Base-by-base conservation (phyloP, 2,329 filamentous ascomycete species). In the Cladosporium cucumerinum region DNA sequence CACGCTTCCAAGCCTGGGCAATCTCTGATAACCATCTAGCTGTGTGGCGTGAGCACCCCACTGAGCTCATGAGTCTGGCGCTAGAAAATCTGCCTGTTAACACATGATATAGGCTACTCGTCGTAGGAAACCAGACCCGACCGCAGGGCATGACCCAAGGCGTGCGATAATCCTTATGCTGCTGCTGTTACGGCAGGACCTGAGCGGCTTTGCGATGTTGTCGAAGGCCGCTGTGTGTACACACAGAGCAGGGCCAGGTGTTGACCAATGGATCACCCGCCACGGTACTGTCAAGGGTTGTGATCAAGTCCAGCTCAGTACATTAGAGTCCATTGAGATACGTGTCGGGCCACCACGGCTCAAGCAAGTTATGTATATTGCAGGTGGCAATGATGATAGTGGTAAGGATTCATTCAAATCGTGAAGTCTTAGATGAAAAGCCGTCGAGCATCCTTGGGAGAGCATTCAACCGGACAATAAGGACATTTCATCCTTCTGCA, bases 381-480 rank as follows among this genome's bases (percentile, higher is more conserved):
- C n/a, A n/a, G 21, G 39, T 5, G 5, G n/a, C 14, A 16, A 46
- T 10, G n/a, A 3, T n/a, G 3, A n/a, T 46, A 23, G 39, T 46
- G 2, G n/a, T 46, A 16, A 5, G 14, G 4, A 46, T 18, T 46
- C 7, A 23, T 21, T 6, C n/a, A n/a, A n/a, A 21, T 46, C 39
- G 36, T 21, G n/a, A 12, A 21, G 2, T 23, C 48, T 69, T 65
- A 77, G 28, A 78, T 72, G 65, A 75, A 77, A 46, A 95, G 89
- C 75, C 89, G 87, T 71, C 82, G 85, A 7, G 93, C 92, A 63
- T 97, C 92, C 69, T 86, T 87, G 1, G 90, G 82, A 69, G 89
- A 84, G 54, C 92, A 92, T 78, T 98, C 94, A 32, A 81, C 87
- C 0, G 95, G 95, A 74, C 95, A 99, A 75, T 99, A 99, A 0